Percentiles rank a stretch among this genome's conserved stretches.
Evolutionary conservation across 805 yeast genomes (phyloP).

Genomic region (Barnettozyma botsteinii): DNA sequence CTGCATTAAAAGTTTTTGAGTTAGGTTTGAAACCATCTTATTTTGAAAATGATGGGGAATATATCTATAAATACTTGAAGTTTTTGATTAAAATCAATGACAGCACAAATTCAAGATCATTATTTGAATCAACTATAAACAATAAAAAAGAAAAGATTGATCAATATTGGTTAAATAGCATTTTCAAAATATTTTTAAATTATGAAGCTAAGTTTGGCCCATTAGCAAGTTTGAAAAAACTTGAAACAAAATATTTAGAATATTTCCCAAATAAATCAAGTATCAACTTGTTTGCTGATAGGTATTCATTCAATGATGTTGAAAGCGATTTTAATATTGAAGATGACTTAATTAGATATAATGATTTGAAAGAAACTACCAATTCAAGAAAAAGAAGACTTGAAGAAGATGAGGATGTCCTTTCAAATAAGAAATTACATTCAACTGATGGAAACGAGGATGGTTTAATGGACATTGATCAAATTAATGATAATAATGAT

Average conservation of each 20-base stretch:
- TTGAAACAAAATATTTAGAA: constrained; percentile 62
- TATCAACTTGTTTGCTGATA: constrained; percentile 31
- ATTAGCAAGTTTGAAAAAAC: constrained; percentile 54
- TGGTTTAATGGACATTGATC: neutral
- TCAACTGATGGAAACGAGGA: neutral
- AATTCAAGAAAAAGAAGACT: constrained; percentile 16
- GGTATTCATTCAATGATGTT: constrained; percentile 29
- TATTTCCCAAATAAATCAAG: constrained; percentile 55
- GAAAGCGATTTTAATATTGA: constrained; percentile 12
- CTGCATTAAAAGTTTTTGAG: constrained; percentile 72
- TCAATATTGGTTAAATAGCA: constrained; percentile 33
- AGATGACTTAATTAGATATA: constrained; percentile 23
- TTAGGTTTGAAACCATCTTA: constrained; percentile 58
- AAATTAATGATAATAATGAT: constrained; percentile 1
- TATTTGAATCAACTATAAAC: constrained; percentile 72
- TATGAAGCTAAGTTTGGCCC: constrained; percentile 72
- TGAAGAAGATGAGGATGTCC: constrained; percentile 12
- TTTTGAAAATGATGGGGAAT: constrained; percentile 48
- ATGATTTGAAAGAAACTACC: constrained; percentile 22
- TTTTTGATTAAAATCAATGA: constrained; percentile 66
- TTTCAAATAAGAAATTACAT: constrained; percentile 1
- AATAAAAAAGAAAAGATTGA: constrained; percentile 29
- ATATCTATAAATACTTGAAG: constrained; percentile 62
- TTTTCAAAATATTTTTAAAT: constrained; percentile 54
- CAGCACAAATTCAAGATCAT: constrained; percentile 65